Evolutionary conservation across 768 basidiomycete genomes (phyloP), one percentile per base, ranked within the genome.

Genomic region (Tulasnella sp.): DNA sequence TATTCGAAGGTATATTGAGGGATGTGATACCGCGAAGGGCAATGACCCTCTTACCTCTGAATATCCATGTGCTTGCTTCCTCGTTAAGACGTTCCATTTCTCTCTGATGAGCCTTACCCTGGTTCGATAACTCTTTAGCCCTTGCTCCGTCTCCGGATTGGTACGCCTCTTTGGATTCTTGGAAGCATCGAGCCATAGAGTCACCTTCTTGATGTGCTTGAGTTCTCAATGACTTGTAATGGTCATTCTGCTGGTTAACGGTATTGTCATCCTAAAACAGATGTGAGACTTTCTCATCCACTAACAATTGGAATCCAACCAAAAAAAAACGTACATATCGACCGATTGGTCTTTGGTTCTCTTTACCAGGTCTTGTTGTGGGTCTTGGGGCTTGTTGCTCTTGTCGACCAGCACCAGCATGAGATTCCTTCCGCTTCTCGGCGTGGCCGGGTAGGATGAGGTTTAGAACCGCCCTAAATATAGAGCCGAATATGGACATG

Each of bases 21-120:
- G 31, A 37, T 24, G 7, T 2, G 19, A 41, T 12, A 12, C 39
- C 28, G 48, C 16, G 15, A 6, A 31, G 12, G 20, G 6, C n/a
- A n/a, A n/a, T n/a, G n/a, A n/a, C n/a, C 19, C 16, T 35, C 66
- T 37, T 39, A 67, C 66, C 65, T 19, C 56, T 53, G 53, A 63
- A 72, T 46, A 70, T 71, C 69, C 67, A 69, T 24, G 61, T 58
- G 1, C 63, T 61, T 2, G 69, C 69, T 46, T 68, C 45, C 45
- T 62, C 61, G 58, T 72, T 67, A 32, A 67, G 53, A 45, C 64
- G 48, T 31, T 68, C 64, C 58, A 67, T 68, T 41, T 57, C 55
- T 27, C 57, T 35, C 55, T 65, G 64, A 56, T 69, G 69, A 24
- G 54, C 35, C 52, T 70, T 67, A 8, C 69, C 69, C 51, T 69